Base-by-base conservation (phyloP, 2,329 filamentous ascomycete species). In the Sporothrix mexicana region DNA sequence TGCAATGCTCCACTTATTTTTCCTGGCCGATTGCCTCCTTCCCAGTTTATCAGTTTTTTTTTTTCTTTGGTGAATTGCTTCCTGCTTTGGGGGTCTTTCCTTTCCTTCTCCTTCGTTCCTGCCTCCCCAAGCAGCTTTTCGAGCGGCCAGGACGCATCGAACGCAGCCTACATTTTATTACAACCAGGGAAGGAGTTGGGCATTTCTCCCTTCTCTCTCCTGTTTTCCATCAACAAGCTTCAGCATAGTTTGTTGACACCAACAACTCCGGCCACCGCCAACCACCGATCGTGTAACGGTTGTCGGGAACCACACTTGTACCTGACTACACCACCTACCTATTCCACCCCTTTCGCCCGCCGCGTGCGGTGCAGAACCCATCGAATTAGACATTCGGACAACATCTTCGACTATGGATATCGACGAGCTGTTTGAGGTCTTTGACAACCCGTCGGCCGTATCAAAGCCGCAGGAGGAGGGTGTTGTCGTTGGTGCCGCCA, bases 341-440 rank as follows among this genome's bases (percentile, higher is more conserved):
- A 15, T 36, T 41, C n/a, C 17, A 6, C 25, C 51, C 30, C 30
- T 36, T 36, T 36, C 67, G 67, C 49, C 67, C 67, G 67, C 67
- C n/a, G 36, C 53, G 68, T 30, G 53, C 51, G 53, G 68, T 59
- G 68, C 53, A 36, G 17, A 36, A 36, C 30, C 55, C 69, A 47
- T 30, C 15, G 53, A 7, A 25, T 36, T 36, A 36, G 30, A 36
- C 30, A 36, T 36, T 41, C 49, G 43, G 41, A 51, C 59, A 59
- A 43, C 30, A 17, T 41, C 30, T 36, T 20, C 61, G 70, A 17
- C 41, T 15, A 77, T 77, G 76, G 71, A 76, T 23, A 93, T 93
- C 91, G 91, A 94, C 82, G 92, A 94, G 74, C 86, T 96, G 77
- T 96, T 96, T 78, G 90, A 93, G 77, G 92, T 94, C 73, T 95